These are phyloP conservation scores for Cryptococcus sp. DNA, from an alignment of 1,284 basidiomycete genomes.

Conservation along the genomic window DNA sequence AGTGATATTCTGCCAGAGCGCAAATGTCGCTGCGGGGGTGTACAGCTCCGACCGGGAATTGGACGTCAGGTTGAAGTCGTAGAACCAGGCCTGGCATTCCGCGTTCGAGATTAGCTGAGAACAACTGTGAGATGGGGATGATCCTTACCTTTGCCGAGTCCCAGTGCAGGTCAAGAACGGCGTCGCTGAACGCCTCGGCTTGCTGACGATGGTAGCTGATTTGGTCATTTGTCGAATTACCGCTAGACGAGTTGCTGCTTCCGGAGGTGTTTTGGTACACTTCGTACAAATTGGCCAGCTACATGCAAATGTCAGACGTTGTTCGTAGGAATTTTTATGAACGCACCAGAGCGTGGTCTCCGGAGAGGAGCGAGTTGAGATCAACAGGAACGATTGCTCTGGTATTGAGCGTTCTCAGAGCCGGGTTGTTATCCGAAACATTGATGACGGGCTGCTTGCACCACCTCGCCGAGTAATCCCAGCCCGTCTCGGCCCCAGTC, in stretches of 20 bases:
- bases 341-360: slow-evolving; percentile 62
- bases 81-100: slow-evolving; percentile 63
- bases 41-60: slow-evolving; percentile 67
- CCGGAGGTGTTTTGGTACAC: slow-evolving; percentile 54
- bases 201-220: slow-evolving; percentile 62
- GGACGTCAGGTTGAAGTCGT: slow-evolving; percentile 66
- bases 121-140: slow-evolving; percentile 60
- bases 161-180: slow-evolving; percentile 85
- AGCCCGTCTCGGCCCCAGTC: slow-evolving; percentile 76
- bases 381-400: slow-evolving; percentile 71
- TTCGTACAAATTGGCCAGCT: slow-evolving; percentile 68
- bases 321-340: not conserved
- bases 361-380: slow-evolving; percentile 76
- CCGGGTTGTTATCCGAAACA: slow-evolving; percentile 56
- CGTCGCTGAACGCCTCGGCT: slow-evolving; percentile 64
- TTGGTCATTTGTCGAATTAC: slow-evolving; percentile 14
- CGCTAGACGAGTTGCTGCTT: slow-evolving; percentile 8
- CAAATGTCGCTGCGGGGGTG: slow-evolving; percentile 75
- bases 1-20: slow-evolving; percentile 82
- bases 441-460: slow-evolving; percentile 58
- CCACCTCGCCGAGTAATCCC: slow-evolving; percentile 57
- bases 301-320: not conserved
- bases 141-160: slow-evolving; percentile 62
- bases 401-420: slow-evolving; percentile 72
- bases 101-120: not conserved